Conservation (phyloP, 768 basidiomycete species). For the Boletales sp. region DNA sequence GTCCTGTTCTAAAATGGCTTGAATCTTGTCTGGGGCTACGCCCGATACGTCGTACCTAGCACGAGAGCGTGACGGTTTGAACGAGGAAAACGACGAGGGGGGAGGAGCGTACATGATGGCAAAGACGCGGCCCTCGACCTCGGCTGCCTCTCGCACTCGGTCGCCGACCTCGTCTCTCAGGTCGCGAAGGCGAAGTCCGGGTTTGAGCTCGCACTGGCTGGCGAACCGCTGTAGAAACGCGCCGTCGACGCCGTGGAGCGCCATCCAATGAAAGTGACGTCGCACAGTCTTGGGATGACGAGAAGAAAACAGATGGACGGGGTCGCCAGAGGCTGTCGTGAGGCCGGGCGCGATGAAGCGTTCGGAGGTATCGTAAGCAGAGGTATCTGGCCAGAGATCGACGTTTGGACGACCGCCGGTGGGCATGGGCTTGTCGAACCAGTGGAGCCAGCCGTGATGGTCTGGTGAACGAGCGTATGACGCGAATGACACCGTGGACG, state of each 20-base stretch:
- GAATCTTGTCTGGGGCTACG: constrained; percentile 68
- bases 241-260: constrained; percentile 73
- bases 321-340: constrained; percentile 50
- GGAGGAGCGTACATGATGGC: constrained; percentile 67
- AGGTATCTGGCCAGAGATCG: constrained; percentile 80
- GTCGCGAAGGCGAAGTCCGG: constrained; percentile 48
- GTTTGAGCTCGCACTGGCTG: constrained; percentile 57
- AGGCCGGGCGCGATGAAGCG: constrained; percentile 69
- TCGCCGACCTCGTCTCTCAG: constrained; percentile 74
- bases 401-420: constrained; percentile 68
- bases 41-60: constrained; percentile 81
- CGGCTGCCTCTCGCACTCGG: constrained; percentile 70
- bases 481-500: too few relatives aligned
- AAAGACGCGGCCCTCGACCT: constrained; percentile 76
- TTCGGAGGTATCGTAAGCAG: constrained; percentile 66
- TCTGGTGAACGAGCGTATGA: constrained; percentile 24
- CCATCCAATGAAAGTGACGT: constrained; percentile 67
- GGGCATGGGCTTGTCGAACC: constrained; percentile 69
- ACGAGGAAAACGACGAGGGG: background rate
- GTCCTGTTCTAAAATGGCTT: constrained; percentile 62
- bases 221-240: constrained; percentile 80
- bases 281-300: constrained; percentile 71
- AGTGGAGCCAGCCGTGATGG: constrained; percentile 87
- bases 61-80: background rate
- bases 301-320: constrained; percentile 73